Evolutionary conservation across 108 stramenopile genomes (phyloP).

Genomic region (Parietichytrium sp.): DNA sequence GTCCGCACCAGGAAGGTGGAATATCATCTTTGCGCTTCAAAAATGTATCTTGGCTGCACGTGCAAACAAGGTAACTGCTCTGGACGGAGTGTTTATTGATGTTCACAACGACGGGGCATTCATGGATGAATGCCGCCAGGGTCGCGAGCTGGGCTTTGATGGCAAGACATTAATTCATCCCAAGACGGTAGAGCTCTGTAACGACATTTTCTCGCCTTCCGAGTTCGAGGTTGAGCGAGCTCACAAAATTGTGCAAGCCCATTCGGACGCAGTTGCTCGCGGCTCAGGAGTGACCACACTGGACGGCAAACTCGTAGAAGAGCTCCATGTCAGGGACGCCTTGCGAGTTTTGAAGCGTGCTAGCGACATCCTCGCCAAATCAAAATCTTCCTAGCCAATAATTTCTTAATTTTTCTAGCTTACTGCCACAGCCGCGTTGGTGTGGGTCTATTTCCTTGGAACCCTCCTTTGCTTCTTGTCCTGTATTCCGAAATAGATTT

Average conservation of each 20-base stretch:
- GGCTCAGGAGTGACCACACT: slow-evolving; percentile 9
- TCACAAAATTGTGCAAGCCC: slow-evolving; percentile 11
- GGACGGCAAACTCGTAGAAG: slow-evolving; percentile 36
- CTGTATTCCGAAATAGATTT: no score
- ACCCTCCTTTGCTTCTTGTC: no score
- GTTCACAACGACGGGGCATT: background rate
- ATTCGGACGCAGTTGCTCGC: background rate
- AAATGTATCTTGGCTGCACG: slow-evolving; percentile 34
- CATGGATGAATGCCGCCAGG: slow-evolving; percentile 3
- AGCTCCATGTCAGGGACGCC: background rate
- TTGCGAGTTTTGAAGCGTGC: no score
- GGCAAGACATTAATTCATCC: slow-evolving; percentile 49
- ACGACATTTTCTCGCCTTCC: slow-evolving; percentile 35
- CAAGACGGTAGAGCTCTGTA: background rate
- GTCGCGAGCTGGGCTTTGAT: slow-evolving; percentile 43
- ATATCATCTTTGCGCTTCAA: background rate
- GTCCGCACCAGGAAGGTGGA: background rate
- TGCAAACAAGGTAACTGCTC: background rate
- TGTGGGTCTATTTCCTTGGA: no score
- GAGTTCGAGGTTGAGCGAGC: slow-evolving; percentile 32
- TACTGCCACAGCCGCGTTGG: no score
- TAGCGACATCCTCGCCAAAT: no score
- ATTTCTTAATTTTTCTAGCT: no score
- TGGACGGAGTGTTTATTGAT: slow-evolving; percentile 32
- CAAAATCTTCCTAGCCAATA: no score